Base-by-base conservation (phyloP, 2,329 filamentous ascomycete genomes). In the Epichloe sp. region DNA sequence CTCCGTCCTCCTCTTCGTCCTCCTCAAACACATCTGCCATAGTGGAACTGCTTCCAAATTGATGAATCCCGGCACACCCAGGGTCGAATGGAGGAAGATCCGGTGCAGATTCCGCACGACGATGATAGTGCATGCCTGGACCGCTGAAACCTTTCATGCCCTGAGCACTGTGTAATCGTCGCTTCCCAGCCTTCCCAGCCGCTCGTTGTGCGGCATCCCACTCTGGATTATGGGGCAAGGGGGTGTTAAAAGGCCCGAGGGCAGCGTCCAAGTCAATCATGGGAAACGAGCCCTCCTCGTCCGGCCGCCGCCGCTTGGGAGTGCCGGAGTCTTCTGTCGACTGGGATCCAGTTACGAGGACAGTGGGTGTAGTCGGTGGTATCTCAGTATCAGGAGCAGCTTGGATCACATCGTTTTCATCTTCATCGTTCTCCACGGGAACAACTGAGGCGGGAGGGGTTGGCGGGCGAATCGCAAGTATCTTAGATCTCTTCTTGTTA, bases 241-340 rank as follows among this genome's bases (percentile, higher is more conserved):
- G 86, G 0, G 89, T 95, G 60, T 94, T 93, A 67, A 95, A 95
- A 0, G 91, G 89, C 2, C 89, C 90, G 1, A 97, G 76, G 26
- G 91, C 93, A 17, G 90, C 91, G 68, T 98, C 93, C 42, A 98
- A 72, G 65, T 98, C 93, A 56, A 98, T 94, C 65, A 96, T 85
- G 7, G 86, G 83, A 61, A 82, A 87, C 49, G 83, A 77, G 3
- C 78, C 65, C 53, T 94, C 87, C 45, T 83, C 79, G 8, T 80
- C 74, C 3, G 56, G 53, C 17, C 60, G 69, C n/a, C 60, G 70
- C 69, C 3, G 64, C 53, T 37, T 63, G 10, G 40, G 40, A 55
- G 37, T 15, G 37, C 15, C 21, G 14, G 12, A 10, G 8, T 61
- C 57, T 48, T 57, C 60, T 45, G 49, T 57, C 3, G 64, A 59